phyloP scores from a whole-genome alignment of 306 rosid species.

The Chamaecrista fasciculata region DNA sequence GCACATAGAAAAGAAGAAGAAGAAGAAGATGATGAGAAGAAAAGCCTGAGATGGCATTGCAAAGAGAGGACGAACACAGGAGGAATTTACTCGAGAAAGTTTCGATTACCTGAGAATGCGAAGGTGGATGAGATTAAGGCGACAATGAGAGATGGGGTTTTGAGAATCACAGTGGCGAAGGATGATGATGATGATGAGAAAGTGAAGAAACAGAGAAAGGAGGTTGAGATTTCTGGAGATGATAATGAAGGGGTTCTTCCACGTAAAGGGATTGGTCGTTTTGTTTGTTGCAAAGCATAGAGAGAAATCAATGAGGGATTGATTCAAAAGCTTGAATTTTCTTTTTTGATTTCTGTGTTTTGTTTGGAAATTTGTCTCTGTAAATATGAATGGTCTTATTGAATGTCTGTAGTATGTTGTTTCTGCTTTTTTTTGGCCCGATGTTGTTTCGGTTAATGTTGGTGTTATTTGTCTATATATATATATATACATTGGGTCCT shows the following conservation, averaged over 20 bases:
- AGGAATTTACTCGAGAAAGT: conserved; percentile 37
- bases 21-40: conserved; percentile 21
- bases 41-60: conserved; percentile 54
- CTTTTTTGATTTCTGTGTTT: too few relatives aligned
- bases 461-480: too few relatives aligned
- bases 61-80: conserved; percentile 45
- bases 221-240: conserved; percentile 37
- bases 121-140: conserved; percentile 54
- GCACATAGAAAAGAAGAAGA: conserved; percentile 41
- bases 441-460: too few relatives aligned
- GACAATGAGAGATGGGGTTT: conserved; percentile 53
- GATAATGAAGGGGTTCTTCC: conserved; percentile 27
- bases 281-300: conserved; percentile 62
- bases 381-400: too few relatives aligned
- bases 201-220: conserved; percentile 19
- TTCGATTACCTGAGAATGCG: conserved; percentile 57
- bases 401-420: too few relatives aligned
- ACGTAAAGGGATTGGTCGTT: conserved; percentile 50
- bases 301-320: too few relatives aligned
- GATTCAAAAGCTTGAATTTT: too few relatives aligned
- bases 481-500: too few relatives aligned
- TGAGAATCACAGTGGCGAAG: conserved; percentile 47
- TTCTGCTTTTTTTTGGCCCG: too few relatives aligned
- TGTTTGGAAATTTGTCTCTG: too few relatives aligned
- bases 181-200: conserved; percentile 40